Evolutionary conservation across 1,284 basidiomycete genomes (phyloP).

Genomic region (Veloboletus limbatus): DNA sequence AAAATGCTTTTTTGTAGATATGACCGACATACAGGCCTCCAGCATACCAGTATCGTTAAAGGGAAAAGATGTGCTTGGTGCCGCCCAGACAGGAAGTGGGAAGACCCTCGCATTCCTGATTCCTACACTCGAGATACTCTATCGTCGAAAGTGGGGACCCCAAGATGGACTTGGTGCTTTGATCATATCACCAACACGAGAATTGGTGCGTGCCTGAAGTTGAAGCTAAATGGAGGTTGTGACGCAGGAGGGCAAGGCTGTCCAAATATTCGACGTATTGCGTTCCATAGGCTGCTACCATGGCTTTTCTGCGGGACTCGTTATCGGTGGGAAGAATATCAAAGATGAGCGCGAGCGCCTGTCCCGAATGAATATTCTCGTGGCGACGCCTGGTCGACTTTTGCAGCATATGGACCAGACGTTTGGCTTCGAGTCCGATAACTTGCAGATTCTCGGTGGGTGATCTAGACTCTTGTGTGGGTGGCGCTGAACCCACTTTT

Average conservation of each 20-base stretch:
- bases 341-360: conserved; percentile 91
- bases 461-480: conserved; percentile 9
- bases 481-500: not conserved
- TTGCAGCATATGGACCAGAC: conserved; percentile 99
- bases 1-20: conserved; percentile 79
- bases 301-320: conserved; percentile 90
- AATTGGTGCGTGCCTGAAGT: conserved; percentile 60
- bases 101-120: conserved; percentile 85
- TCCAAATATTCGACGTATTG: conserved; percentile 96
- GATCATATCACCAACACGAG: conserved; percentile 93
- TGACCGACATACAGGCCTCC: conserved; percentile 80
- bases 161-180: conserved; percentile 88
- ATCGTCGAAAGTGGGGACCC: conserved; percentile 75
- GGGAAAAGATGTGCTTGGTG: conserved; percentile 71
- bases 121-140: conserved; percentile 73
- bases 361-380: conserved; percentile 93
- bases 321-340: conserved; percentile 96
- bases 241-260: conserved; percentile 53
- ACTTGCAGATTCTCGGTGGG: conserved; percentile 87
- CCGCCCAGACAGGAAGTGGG: conserved; percentile 79
- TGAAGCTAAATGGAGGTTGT: conserved; percentile 4
- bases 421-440: conserved; percentile 88
- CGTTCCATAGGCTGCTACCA: conserved; percentile 90
- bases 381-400: conserved; percentile 93
- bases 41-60: conserved; percentile 65